Evolutionary conservation across 2,329 filamentous ascomycete genomes (phyloP).

Genomic region (Cercospora brassicicola): DNA sequence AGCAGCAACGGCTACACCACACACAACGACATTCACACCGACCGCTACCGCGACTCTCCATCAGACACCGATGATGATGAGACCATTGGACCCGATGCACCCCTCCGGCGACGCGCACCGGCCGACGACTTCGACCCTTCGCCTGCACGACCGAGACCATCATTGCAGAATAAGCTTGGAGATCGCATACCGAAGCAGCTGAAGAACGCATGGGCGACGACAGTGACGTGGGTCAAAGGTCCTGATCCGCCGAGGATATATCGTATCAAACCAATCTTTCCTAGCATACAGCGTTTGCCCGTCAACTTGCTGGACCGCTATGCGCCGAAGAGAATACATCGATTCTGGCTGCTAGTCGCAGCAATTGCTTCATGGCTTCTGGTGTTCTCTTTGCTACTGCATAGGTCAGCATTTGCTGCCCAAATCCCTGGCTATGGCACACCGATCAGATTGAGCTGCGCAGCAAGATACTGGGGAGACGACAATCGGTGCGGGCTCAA

Average conservation of each 20-base stretch:
- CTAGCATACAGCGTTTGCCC: slow-evolving; percentile 66
- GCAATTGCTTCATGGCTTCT: slow-evolving; percentile 69
- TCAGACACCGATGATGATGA: slow-evolving; percentile 38
- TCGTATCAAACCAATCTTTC: slow-evolving; percentile 58
- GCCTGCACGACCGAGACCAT: slow-evolving; percentile 13
- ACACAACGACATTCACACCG: slow-evolving; percentile 22
- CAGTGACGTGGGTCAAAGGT: slow-evolving; percentile 51
- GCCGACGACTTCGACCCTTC: slow-evolving; percentile 32
- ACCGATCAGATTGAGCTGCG: slow-evolving; percentile 66
- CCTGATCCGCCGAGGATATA: slow-evolving; percentile 52
- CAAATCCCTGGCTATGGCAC: slow-evolving; percentile 68
- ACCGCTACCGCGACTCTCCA: slow-evolving; percentile 37
- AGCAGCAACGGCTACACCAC: slow-evolving; percentile 20
- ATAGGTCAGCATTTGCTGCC: slow-evolving; percentile 59
- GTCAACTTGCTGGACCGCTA: slow-evolving; percentile 62
- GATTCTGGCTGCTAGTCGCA: slow-evolving; percentile 58
- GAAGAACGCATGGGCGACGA: slow-evolving; percentile 38
- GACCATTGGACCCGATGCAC: slow-evolving; percentile 31
- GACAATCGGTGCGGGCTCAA: slow-evolving; percentile 74
- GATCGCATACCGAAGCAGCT: slow-evolving; percentile 32
- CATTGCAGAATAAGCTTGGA: slow-evolving; percentile 31
- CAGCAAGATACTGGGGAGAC: slow-evolving; percentile 66
- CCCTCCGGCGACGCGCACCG: slow-evolving; percentile 27
- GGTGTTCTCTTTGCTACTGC: slow-evolving; percentile 67
- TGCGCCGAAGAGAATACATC: slow-evolving; percentile 60